phyloP scores from a whole-genome alignment of 805 yeast genomes.

The Suhomyces pyralidae region DNA sequence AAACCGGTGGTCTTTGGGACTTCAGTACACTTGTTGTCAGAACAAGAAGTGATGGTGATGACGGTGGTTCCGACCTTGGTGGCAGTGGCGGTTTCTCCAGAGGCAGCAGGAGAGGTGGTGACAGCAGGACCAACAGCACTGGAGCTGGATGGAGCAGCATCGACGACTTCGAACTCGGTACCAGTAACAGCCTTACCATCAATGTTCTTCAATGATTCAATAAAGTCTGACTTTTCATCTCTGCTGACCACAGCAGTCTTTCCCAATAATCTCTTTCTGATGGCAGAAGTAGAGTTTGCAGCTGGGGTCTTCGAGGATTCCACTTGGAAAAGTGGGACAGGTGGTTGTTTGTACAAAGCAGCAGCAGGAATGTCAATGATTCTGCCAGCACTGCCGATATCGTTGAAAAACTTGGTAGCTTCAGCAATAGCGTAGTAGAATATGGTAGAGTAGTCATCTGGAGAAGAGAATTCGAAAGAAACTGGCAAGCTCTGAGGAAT shows the following conservation, averaged over 20 bases:
- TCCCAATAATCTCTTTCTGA: slow-evolving; percentile 36
- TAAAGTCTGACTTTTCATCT: slow-evolving; percentile 27
- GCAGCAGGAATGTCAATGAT: slow-evolving; percentile 32
- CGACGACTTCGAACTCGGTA: slow-evolving; percentile 14
- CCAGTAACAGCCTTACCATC: slow-evolving; percentile 24
- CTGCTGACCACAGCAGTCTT: slow-evolving; percentile 23
- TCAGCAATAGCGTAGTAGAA: slow-evolving; percentile 33
- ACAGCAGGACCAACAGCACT: neutral
- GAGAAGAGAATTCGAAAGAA: slow-evolving; percentile 22
- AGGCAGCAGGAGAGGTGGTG: slow-evolving; percentile 17
- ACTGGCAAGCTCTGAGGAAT: slow-evolving; percentile 28
- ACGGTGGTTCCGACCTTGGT: slow-evolving; percentile 17
- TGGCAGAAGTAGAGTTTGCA: slow-evolving; percentile 39
- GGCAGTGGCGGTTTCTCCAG: slow-evolving; percentile 26
- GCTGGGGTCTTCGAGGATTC: slow-evolving; percentile 25
- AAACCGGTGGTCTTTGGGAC: slow-evolving; percentile 15
- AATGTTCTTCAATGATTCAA: slow-evolving; percentile 18
- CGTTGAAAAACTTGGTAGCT: slow-evolving; percentile 28
- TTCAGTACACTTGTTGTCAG: slow-evolving; percentile 26
- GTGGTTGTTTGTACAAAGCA: slow-evolving; percentile 20
- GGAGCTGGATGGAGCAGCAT: slow-evolving; percentile 2
- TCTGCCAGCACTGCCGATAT: slow-evolving; percentile 34
- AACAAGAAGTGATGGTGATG: slow-evolving; percentile 40
- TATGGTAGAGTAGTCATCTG: slow-evolving; percentile 30
- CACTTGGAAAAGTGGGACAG: slow-evolving; percentile 27